Percentiles rank a stretch among this genome's conserved stretches.
Conservation (phyloP, 108 stramenopile genomes). For the Mediolabrus comicus region DNA sequence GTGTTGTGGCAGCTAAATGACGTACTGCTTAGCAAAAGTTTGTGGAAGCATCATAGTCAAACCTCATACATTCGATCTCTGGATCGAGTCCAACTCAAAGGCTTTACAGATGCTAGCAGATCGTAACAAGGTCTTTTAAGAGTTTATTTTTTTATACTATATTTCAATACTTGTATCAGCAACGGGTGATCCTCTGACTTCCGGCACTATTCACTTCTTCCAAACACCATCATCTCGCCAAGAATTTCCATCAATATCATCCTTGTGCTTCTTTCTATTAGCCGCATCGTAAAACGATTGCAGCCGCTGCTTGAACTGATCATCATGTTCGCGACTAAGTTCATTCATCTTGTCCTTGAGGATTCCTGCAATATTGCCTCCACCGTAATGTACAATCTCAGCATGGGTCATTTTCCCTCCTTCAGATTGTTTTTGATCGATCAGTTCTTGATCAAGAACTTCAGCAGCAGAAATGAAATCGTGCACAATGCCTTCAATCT, state of each 20-base stretch:
- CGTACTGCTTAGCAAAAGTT: slow-evolving; percentile 74
- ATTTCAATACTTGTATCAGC: too few species aligned
- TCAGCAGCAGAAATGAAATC: slow-evolving; percentile 41
- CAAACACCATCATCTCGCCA: slow-evolving; percentile 44
- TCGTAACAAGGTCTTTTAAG: too few species aligned
- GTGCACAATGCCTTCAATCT: slow-evolving; percentile 19
- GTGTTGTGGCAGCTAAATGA: slow-evolving; percentile 88
- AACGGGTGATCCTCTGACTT: not conserved
- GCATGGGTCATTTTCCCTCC: slow-evolving; percentile 34
- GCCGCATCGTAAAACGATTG: slow-evolving; percentile 54
- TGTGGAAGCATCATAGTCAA: slow-evolving; percentile 78
- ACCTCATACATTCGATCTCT: slow-evolving; percentile 79
- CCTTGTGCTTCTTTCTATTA: slow-evolving; percentile 37
- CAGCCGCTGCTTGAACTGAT: slow-evolving; percentile 44
- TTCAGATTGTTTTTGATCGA: slow-evolving; percentile 23
- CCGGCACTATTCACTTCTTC: not conserved
- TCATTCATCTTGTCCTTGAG: slow-evolving; percentile 46
- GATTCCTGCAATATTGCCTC: slow-evolving; percentile 37
- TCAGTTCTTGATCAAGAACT: slow-evolving; percentile 40
- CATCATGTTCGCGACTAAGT: slow-evolving; percentile 48
- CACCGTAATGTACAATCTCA: slow-evolving; percentile 48
- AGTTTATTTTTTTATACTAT: too few species aligned
- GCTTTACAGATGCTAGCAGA: slow-evolving; percentile 44
- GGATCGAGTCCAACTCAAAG: slow-evolving; percentile 72
- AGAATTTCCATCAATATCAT: slow-evolving; percentile 29